Evolutionary conservation across 2,329 filamentous ascomycete species (phyloP), one percentile per base, ranked within the genome.

Genomic region (Ambrosiella cleistominuta): DNA sequence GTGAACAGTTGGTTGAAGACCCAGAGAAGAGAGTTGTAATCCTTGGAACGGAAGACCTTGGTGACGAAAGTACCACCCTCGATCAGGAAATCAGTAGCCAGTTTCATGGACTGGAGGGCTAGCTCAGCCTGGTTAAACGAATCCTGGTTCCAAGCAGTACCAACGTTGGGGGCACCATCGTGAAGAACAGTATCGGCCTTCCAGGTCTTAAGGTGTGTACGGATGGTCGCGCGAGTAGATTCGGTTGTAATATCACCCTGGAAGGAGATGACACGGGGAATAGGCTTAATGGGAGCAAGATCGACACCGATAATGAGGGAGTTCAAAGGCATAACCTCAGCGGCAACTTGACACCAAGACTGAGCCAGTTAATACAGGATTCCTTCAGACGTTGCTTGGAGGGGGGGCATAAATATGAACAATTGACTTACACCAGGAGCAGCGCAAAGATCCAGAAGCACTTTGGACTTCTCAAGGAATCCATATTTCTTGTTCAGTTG

Each of bases 401-500:
- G 35, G 38, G 13, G 42, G 3, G 17, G 9, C 54, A 17, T 9
- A 51, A 42, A n/a, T 19, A 65, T 27, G 39, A 35, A 38, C 8
- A 36, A n/a, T 7, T 19, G 7, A 76, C 82, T 68, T 76, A 88
- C 85, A 71, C 93, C 93, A 38, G 93, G 93, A 17, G 93, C 93
- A 63, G 93, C 93, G 74, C 93, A 98, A 68, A 98, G 85, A 83
- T 98, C 94, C 69, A 98, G 77, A 62, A 96, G 75, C 66, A 97
- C 93, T 75, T 88, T 95, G 72, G 88, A 94, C 76, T 94, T 91
- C 71, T 97, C 89, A 65, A 98, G 76, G 71, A 98, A 98, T 64
- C 88, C 87, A 85, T 95, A 98, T 70, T 96, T 97, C 74, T 97
- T 96, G 75, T 98, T 98, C 66, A 98, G 75, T 70, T 98, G 91